Base-by-base conservation (phyloP, 1,139 yeast genomes). In the Fermentozyma sake region DNA sequence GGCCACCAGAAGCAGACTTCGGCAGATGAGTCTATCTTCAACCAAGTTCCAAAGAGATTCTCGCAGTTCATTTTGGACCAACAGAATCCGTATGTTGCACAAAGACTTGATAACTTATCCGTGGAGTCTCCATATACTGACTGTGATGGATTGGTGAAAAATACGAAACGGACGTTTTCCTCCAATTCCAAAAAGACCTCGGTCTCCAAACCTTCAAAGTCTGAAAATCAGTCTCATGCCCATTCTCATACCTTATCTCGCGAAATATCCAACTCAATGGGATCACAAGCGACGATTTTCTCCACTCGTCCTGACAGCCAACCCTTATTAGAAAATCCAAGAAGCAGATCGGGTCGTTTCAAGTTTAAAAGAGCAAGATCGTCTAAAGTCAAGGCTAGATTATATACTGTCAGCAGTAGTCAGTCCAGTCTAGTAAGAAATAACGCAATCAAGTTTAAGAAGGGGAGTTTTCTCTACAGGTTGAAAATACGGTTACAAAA, bases 251-350 rank as follows among this genome's bases (percentile, higher is more conserved):
- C 33, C 8, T 25, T 36, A n/a, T 35, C 41, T 5, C 27, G 42
- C 12, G 58, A 59, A 27, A 58, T 60, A 16, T 60, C 67, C 21
- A 52, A 57, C 28, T 59, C 66, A 24, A 57, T 59, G 65, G 69
- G 59, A 3, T 62, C 70, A 0, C 72, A 64, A 36, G 71, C 69
- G 7, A 67, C 72, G 1, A 65, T 67, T 14, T 66, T 67, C 34
- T 63, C 70, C 12, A 66, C 72, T 3, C 45, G 70, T 36, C 48
- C 29, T 9, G 44, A 33, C 9, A 14, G 12, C 4, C 14, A 12
- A 7, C n/a, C n/a, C n/a, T n/a, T n/a, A n/a, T 14, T 22, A 8
- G 12, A 12, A 14, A 18, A 31, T 7, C 20, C 19, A 6, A 16
- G 18, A n/a, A 21, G 20, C 12, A 17, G 30, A 9, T 24, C 22